Base-by-base conservation (phyloP, 805 yeast genomes). In the Priceomyces haplophilus region DNA sequence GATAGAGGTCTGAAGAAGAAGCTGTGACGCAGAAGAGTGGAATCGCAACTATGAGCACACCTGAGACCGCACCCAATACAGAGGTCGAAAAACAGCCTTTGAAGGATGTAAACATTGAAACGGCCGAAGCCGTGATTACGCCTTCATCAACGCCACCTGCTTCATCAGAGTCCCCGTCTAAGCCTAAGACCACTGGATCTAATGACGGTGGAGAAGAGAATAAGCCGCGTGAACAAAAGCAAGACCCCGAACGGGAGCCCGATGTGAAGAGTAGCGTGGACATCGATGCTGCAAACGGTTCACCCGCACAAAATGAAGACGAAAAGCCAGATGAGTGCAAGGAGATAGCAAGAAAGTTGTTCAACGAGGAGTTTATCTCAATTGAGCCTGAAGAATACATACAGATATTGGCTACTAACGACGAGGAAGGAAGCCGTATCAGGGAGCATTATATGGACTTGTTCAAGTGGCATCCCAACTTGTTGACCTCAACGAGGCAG, bases 401-500 rank as follows among this genome's bases (percentile, higher is more conserved):
- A 30, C 75, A 67, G 55, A 67, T 64, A 40, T 51, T 71, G 31
- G 73, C 75, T 2, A 57, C 60, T 16, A 58, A 50, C 40, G 71
- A 65, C 41, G 50, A 48, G 3, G 82, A 76, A 37, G 62, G 69
- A 25, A 57, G 59, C 19, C 54, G 59, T 16, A 64, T 75, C 23
- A 57, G 80, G 41, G 58, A 59, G 36, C 53, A 65, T 43, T 77
- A 75, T 52, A 71, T 77, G 79, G 64, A 68, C 42, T 52, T 68
- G 25, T 77, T 76, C 56, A 50, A 63, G 38, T 72, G 76, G 64
- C 74, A 72, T 37, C 53, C 67, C n/a, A 76, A 78, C 43, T 62
- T 88, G 36, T 64, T 86, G 33, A 59, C 62, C 2, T 69, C 88
- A 1, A 70, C 88, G 13, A 66, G 88, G 24, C 60, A 61, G 35